Conservation (phyloP, 192 early-diverging fungal species). For the Chytriomyces hyalinus region DNA sequence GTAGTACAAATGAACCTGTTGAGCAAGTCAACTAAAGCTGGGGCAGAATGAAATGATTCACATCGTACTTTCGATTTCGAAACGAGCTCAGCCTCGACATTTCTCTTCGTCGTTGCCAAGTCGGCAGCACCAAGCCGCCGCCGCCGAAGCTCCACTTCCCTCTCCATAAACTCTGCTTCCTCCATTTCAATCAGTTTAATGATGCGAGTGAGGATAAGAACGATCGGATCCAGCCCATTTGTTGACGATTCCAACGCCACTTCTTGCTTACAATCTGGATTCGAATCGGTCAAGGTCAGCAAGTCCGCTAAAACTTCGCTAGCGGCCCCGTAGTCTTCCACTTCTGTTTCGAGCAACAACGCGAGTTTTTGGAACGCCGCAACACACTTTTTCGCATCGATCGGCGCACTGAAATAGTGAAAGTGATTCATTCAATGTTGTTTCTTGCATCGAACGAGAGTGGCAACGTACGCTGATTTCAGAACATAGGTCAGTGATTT, state of each 20-base stretch:
- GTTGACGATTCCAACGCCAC: background rate
- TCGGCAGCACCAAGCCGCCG: conserved; percentile 73
- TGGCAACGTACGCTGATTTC: conserved; percentile 4
- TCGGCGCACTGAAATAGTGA: conserved; percentile 5
- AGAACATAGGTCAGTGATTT: conserved; percentile 31
- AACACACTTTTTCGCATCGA: conserved; percentile 24
- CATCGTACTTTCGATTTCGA: conserved; percentile 25
- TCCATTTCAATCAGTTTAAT: conserved; percentile 47
- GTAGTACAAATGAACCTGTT: conserved; percentile 8
- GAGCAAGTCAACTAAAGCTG: too few species aligned
- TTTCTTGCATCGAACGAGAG: conserved; percentile 10
- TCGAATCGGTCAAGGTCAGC: background rate
- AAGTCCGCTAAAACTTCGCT: background rate
- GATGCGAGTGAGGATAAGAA: conserved; percentile 48
- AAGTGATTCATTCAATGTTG: conserved; percentile 9
- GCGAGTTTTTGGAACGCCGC: background rate
- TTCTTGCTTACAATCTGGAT: background rate
- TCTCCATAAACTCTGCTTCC: conserved; percentile 57
- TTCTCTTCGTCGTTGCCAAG: conserved; percentile 55
- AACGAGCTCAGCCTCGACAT: conserved; percentile 71
- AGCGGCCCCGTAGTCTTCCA: background rate
- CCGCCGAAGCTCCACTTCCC: conserved; percentile 68
- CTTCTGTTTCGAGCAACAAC: conserved; percentile 7
- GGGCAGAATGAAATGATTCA: background rate
- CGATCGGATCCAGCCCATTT: conserved; percentile 1